Evolutionary conservation across 805 yeast species (phyloP), one percentile per base, ranked within the genome.

Genomic region (Diddensiella santjacobensis): DNA sequence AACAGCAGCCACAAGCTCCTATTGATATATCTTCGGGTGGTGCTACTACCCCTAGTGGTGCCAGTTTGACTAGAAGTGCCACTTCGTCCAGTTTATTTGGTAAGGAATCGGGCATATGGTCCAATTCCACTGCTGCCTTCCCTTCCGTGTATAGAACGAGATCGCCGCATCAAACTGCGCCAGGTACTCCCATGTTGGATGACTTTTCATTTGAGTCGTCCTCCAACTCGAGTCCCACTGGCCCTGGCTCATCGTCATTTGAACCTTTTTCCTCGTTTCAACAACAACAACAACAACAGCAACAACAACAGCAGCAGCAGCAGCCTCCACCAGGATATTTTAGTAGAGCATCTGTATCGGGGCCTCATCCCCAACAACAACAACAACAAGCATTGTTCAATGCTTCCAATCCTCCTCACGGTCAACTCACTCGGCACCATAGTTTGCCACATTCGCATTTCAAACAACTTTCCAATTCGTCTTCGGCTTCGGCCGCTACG

Each of bases 21-120:
- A 8, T 13, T 26, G 11, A 8, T 26, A 13, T 26, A 8, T 8
- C 31, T 26, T 15, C 19, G 18, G 20, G 38, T 8, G 46, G 41
- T 33, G 40, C 41, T 36, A 19, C 39, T 36, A 40, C 35, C 47
- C 47, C 45, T 38, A 52, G 53, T 40, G 56, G 49, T 48, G 22
- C 45, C n/a, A 10, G 33, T 5, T 18, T 50, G 51, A 33, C 50
- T 47, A 37, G 31, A 22, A 29, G 38, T 18, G 45, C 48, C 42
- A 56, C 56, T 29, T 57, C 58, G 2, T 40, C 58, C 39, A 42
- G 54, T 40, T 43, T 60, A 22, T 48, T 60, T 37, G 56, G 56
- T 40, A 53, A 57, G 52, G 60, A 54, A 3, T 49, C 58, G 26
- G 22, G 49, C 29, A 50, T 50, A 48, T 33, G 56, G 56, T 38